Evolutionary conservation across 1,139 yeast genomes (phyloP), one percentile per base, ranked within the genome.

Genomic region (Maudiozyma humilis): DNA sequence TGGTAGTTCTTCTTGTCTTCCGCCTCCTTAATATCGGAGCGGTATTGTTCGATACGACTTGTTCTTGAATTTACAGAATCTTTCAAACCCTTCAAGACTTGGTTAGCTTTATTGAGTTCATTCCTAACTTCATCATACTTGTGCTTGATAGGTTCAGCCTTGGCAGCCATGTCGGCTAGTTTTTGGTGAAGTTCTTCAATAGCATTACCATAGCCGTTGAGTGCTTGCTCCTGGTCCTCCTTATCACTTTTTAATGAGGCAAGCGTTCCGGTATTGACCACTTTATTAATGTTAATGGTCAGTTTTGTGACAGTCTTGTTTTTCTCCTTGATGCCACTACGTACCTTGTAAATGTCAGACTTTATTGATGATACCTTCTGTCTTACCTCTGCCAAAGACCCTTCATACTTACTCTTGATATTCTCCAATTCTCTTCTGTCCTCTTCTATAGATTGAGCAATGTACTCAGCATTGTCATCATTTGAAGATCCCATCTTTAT

Each of bases 251-350:
- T 51, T 20, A 61, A 55, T 1, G 67, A 64, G 10, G 64, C 67
- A 17, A 68, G 47, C 23, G 54, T 61, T 12, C 72, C 72, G 2
- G 70, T 64, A 44, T 71, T 73, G 17, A 62, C 66, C 7, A 48
- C 69, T 54, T 46, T 68, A 62, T 42, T 62, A 7, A 52, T 46
- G 40, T 49, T 60, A 46, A 38, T 50, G 38, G 59, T 51, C 13
- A 60, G 41, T 12, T 49, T 48, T 2, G 52, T 48, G 2, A 61
- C 51, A 36, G 55, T 52, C 4, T 42, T 43, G 17, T 50, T 49
- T 30, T 57, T 55, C 13, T 51, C 32, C 18, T 42, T 45, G 4
- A 50, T 35, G 30, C 47, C 42, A 14, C 32, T 36, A 29, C 44
- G 47, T 14, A 40, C 15, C 2, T 43, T 41, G 23, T 45, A 42